A percentile compares a stretch with the other conserved stretches of the same genome.
phyloP scores from a whole-genome alignment of 495 filamentous ascomycete species.

The Elasticomyces elasticus region DNA sequence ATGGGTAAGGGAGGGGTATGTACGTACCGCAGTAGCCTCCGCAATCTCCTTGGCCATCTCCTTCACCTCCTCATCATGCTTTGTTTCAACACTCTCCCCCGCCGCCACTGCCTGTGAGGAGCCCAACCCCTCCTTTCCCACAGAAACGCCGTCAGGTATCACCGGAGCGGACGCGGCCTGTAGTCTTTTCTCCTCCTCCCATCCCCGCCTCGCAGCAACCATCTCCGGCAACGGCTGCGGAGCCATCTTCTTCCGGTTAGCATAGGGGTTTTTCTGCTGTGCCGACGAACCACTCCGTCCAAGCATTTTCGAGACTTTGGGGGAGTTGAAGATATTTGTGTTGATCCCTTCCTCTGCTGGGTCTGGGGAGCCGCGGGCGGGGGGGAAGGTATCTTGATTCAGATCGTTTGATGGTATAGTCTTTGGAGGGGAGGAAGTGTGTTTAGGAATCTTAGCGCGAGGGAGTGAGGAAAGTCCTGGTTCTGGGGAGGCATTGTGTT shows the following conservation, averaged over 20 bases:
- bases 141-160: background rate
- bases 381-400: conserved; percentile 43
- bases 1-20: conserved; percentile 20
- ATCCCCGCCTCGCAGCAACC: conserved; percentile 16
- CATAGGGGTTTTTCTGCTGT: conserved; percentile 23
- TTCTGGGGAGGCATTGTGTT: conserved; percentile 35
- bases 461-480: conserved; percentile 50
- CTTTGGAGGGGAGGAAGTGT: conserved; percentile 35
- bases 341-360: conserved; percentile 13
- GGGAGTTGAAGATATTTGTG: conserved; percentile 42
- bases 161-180: background rate
- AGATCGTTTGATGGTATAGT: conserved; percentile 34
- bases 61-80: conserved; percentile 8
- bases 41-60: conserved; percentile 10
- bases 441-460: conserved; percentile 49
- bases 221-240: conserved; percentile 19
- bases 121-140: no score
- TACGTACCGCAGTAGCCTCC: background rate
- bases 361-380: conserved; percentile 4
- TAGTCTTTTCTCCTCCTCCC: conserved; percentile 6
- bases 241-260: conserved; percentile 21
- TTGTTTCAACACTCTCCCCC: no score
- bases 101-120: no score
- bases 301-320: conserved; percentile 48
- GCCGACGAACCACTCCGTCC: conserved; percentile 18